A percentile compares a stretch with the other conserved stretches of the same genome.
Conservation (phyloP, 2,329 filamentous ascomycete genomes). For the Cordyceps tenuipes region DNA sequence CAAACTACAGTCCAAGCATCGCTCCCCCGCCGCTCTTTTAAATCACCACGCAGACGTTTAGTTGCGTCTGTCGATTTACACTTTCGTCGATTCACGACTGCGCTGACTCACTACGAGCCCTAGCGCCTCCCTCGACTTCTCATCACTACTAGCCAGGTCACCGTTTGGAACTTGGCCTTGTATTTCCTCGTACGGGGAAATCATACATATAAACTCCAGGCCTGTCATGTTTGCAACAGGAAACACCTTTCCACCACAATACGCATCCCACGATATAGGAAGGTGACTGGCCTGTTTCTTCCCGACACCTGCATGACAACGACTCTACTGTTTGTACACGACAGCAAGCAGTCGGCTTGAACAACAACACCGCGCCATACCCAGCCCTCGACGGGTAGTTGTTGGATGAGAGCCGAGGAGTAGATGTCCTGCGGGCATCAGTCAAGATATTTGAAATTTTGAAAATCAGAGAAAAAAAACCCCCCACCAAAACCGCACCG, state of each 20-base stretch:
- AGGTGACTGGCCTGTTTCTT: slow-evolving; percentile 44
- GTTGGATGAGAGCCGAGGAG: slow-evolving; percentile 13
- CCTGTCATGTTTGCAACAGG: slow-evolving; percentile 48
- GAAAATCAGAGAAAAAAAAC: slow-evolving; percentile 6
- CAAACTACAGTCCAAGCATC: slow-evolving; percentile 1
- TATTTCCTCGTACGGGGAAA: slow-evolving; percentile 26
- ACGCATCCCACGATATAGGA: slow-evolving; percentile 52
- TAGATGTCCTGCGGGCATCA: slow-evolving; percentile 26
- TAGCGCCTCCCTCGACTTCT: slow-evolving; percentile 16
- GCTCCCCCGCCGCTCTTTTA: slow-evolving; percentile 8
- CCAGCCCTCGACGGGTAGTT: slow-evolving; percentile 8
- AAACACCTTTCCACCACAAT: slow-evolving; percentile 43
- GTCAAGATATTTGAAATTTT: not conserved
- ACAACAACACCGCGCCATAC: slow-evolving; percentile 11
- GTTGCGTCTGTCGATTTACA: slow-evolving; percentile 4
- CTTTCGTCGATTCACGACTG: not conserved
- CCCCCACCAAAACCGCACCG: not conserved
- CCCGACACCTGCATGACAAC: slow-evolving; percentile 37
- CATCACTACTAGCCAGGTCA: slow-evolving; percentile 18
- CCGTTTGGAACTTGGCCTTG: slow-evolving; percentile 22
- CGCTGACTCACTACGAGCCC: slow-evolving; percentile 3
- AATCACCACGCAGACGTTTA: slow-evolving; percentile 1
- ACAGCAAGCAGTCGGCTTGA: slow-evolving; percentile 14
- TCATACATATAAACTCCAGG: slow-evolving; percentile 15
- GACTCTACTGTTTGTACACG: slow-evolving; percentile 18